Evolutionary conservation across 2,329 filamentous ascomycete genomes (phyloP).

Genomic region (Paramyrothecium sp.): DNA sequence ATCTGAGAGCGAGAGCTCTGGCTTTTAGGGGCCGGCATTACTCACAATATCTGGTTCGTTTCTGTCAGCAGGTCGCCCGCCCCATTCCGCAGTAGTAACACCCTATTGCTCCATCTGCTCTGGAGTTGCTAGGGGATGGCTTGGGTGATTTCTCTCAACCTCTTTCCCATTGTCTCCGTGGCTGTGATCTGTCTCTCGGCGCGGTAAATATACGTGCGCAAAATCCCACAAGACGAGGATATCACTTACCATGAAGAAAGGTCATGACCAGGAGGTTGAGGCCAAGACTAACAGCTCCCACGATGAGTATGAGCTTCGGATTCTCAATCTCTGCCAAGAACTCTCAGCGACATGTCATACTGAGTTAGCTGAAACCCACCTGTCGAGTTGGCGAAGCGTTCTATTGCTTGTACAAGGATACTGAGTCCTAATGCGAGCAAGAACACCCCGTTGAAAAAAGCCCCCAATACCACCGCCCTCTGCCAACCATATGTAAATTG

Average conservation of each 20-base stretch:
- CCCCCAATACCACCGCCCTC: slow-evolving; percentile 68
- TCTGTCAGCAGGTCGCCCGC: neutral
- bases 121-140: neutral
- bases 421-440: slow-evolving; percentile 70
- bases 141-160: neutral
- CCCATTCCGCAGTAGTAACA: neutral
- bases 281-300: slow-evolving; percentile 65
- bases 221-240: no score
- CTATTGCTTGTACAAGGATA: slow-evolving; percentile 71
- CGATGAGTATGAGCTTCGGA: slow-evolving; percentile 64
- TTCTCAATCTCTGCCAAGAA: slow-evolving; percentile 54
- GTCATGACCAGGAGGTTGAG: slow-evolving; percentile 66
- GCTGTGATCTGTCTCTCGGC: neutral
- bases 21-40: neutral
- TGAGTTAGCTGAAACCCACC: slow-evolving; percentile 32
- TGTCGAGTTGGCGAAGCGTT: slow-evolving; percentile 62
- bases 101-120: neutral
- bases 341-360: slow-evolving; percentile 10
- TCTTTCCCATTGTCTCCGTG: neutral
- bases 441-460: slow-evolving; percentile 80
- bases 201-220: neutral
- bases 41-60: neutral
- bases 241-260: slow-evolving; percentile 58
- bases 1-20: neutral
- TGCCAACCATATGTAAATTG: slow-evolving; percentile 69